Evolutionary conservation across 2,329 filamentous ascomycete genomes (phyloP), one percentile per base, ranked within the genome.

Genomic region (Xylariaceae sp.): DNA sequence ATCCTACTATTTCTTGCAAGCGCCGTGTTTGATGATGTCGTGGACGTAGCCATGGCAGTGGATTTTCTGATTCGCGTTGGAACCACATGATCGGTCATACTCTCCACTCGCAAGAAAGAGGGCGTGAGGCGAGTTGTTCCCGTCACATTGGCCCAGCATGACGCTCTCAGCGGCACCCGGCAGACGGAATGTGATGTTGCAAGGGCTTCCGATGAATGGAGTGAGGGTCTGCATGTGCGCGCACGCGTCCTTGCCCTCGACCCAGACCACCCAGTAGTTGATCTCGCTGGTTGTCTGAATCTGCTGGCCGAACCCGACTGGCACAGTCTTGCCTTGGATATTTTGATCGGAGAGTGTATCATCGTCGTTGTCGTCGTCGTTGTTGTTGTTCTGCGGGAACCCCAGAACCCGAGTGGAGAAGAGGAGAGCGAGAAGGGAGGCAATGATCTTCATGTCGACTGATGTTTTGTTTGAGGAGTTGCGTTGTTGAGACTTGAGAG

Each of bases 21-120:
- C 49, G 34, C 55, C 55, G 29, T 55, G 55, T 55, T 60, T 54
- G 7, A 60, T 35, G 30, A 60, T 60, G 31, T 57, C 55, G 35
- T 80, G 77, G 55, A 57, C 29, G 32, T 37, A 35, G 31, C 49
- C 45, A n/a, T 65, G 50, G 48, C 58, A 61, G 27, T 44, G 54
- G 27, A 60, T 62, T 51, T 62, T 61, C 6, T 34, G 32, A 37
- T 62, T 53, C 2, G 35, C 32, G 11, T 60, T 50, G 3, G 51
- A 30, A 1, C n/a, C 45, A 27, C 57, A 60, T 4, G 41, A 19
- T 35, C 54, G 46, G 37, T 60, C 51, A 6, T 41, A 45, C 1
- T 47, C 51, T 5, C 56, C 60, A 29, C 44, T 48, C 0, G 41
- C 35, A 5, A 52, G 50, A 39, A 42, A 53, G 8, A 53, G 51